Evolutionary conservation across 371 early-diverging fungal genomes (phyloP).

Genomic region (Nosema bombycis): DNA sequence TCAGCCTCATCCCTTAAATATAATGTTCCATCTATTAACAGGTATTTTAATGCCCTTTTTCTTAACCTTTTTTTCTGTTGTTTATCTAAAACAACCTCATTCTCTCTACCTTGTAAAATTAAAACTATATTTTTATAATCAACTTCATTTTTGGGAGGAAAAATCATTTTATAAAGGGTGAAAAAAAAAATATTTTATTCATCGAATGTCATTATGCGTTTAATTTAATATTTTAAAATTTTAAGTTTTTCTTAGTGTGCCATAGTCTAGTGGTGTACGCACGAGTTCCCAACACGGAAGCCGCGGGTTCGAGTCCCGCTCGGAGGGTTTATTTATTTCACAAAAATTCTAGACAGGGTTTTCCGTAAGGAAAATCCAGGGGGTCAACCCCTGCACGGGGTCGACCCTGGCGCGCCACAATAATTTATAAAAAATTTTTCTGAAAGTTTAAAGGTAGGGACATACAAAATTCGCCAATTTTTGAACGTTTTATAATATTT

Average conservation of each 20-base stretch:
- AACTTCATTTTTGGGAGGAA: background rate
- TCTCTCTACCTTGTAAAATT: background rate
- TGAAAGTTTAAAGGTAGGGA: no score
- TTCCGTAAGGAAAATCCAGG: background rate
- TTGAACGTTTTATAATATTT: no score
- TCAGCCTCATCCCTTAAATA: background rate
- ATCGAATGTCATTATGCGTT: background rate
- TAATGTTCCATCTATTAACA: background rate
- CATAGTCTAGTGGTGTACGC: no score
- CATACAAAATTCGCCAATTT: no score
- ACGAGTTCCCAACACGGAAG: no score
- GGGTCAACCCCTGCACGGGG: background rate
- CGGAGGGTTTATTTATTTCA: background rate
- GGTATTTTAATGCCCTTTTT: background rate
- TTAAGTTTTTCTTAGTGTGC: background rate
- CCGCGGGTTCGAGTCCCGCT: background rate
- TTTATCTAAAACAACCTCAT: background rate
- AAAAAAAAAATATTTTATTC: background rate
- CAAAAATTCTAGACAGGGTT: background rate
- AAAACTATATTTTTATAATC: background rate
- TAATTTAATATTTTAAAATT: background rate
- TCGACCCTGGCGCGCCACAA: background rate
- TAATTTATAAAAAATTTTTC: background rate
- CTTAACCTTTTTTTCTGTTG: background rate
- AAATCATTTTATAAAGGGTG: background rate